Evolutionary conservation across 371 early-diverging fungal genomes (phyloP).

Genomic region (Caulochytrium protostelioides): DNA sequence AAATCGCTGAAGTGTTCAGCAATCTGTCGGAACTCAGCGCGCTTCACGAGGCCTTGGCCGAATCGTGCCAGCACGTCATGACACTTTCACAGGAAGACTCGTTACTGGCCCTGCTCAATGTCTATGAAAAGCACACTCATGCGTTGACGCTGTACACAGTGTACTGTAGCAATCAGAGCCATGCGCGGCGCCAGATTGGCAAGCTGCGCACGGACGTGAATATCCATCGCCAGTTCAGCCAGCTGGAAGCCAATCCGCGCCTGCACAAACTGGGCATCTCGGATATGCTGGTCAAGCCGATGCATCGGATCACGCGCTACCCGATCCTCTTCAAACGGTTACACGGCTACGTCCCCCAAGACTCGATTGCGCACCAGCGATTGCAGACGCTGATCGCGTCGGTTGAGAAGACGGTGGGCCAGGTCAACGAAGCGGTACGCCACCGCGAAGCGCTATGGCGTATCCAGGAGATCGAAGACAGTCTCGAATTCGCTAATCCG

Average conservation of each 20-base stretch:
- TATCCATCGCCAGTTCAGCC: slow-evolving; percentile 2
- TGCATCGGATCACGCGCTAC: slow-evolving; percentile 25
- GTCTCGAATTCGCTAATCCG: slow-evolving; percentile 15
- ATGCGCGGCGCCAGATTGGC: no score
- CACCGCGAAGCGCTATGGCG: slow-evolving; percentile 12
- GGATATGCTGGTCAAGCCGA: slow-evolving; percentile 22
- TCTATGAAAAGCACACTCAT: no score
- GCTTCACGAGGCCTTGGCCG: no score
- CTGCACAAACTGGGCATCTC: slow-evolving; percentile 17
- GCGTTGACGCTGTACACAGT: no score
- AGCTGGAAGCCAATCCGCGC: slow-evolving; percentile 18
- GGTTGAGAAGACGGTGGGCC: slow-evolving; percentile 11
- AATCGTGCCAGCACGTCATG: no score
- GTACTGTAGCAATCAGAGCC: no score
- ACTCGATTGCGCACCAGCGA: slow-evolving; percentile 3
- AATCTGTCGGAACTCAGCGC: no score
- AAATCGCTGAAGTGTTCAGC: no score
- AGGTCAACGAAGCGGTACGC: slow-evolving; percentile 16
- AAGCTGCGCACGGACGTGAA: no score
- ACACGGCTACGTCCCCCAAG: slow-evolving; percentile 4
- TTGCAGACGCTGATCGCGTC: slow-evolving; percentile 10
- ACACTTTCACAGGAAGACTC: no score
- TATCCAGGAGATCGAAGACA: slow-evolving; percentile 16
- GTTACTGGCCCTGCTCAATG: no score
- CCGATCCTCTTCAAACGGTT: slow-evolving; percentile 20